Base-by-base conservation (phyloP, 371 early-diverging fungal genomes). In the Actinomucor elegans region DNA sequence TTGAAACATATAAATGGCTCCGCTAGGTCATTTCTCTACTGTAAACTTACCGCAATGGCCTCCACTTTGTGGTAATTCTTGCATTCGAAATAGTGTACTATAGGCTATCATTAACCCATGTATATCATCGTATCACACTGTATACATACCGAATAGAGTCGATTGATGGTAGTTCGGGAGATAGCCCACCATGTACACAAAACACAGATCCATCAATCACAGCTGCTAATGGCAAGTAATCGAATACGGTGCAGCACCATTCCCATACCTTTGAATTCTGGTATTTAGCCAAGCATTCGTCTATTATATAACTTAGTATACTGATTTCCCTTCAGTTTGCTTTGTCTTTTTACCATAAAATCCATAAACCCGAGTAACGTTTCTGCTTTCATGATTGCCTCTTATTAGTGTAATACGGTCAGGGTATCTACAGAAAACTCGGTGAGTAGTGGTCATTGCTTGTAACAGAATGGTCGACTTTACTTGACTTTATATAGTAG, bases 331-430 rank as follows among this genome's bases (percentile, higher is more conserved):
- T n/a, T n/a, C n/a, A n/a, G n/a, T n/a, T n/a, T n/a, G n/a, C n/a
- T n/a, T n/a, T n/a, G n/a, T 34, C 24, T 40, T 15, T 38, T 64
- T 73, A 74, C 86, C 97, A 79, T 96, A 99, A 73, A 99, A 99
- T n/a, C 99, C 99, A 75, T 99, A 99, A 18, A 99, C 98, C 58
- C 98, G 94, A 29, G 99, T 99, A 36, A 99, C 98, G 63, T 98
- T 94, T 46, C 99, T 79, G 60, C 91, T 89, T 75, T 99, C 99
- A 72, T 99, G 99, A 75, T 99, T 99, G 33, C 99, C 99, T 57
- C 99, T 83, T 52, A 99, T 81, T 35, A 99, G 76, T 48, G 95
- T 97, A 45, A 99, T 96, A 63, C 94, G 92, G 59, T 96, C 94
- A 9, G 99, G 99, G 79, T 95, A 94, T 75, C 77, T 76, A 35